These are phyloP conservation scores for Cladosporium austrohemisphaericum DNA, from an alignment of 2,329 filamentous ascomycete genomes.

Conservation along the genomic window DNA sequence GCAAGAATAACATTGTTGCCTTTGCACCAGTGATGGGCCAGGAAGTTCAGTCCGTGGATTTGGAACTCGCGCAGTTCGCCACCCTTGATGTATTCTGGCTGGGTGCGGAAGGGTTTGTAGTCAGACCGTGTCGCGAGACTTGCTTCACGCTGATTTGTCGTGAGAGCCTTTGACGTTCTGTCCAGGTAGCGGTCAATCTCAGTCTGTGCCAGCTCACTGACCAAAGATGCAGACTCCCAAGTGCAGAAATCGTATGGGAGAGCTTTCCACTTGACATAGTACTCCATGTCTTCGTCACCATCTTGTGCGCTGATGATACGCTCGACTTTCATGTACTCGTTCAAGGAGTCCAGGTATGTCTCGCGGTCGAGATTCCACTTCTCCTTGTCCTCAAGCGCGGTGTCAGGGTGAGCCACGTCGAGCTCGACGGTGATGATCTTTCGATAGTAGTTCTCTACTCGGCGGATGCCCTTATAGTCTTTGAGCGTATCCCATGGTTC, in stretches of 20 bases:
- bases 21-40: slow-evolving; percentile 93
- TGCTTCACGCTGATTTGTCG: slow-evolving; percentile 73
- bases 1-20: slow-evolving; percentile 94
- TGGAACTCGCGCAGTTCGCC: slow-evolving; percentile 91
- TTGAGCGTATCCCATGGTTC: slow-evolving; percentile 72
- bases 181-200: slow-evolving; percentile 91
- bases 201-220: slow-evolving; percentile 74
- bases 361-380: slow-evolving; percentile 95
- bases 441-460: slow-evolving; percentile 91
- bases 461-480: slow-evolving; percentile 77
- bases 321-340: slow-evolving; percentile 89
- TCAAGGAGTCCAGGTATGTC: slow-evolving; percentile 79
- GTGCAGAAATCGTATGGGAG: slow-evolving; percentile 91
- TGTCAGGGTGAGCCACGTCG: slow-evolving; percentile 67
- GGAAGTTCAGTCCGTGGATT: slow-evolving; percentile 87
- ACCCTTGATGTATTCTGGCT: slow-evolving; percentile 79
- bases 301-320: slow-evolving; percentile 81
- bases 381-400: slow-evolving; percentile 80
- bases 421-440: slow-evolving; percentile 79
- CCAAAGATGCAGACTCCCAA: slow-evolving; percentile 76
- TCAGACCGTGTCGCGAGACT: slow-evolving; percentile 70
- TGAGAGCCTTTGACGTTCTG: slow-evolving; percentile 73
- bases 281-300: slow-evolving; percentile 77
- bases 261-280: slow-evolving; percentile 85
- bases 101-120: slow-evolving; percentile 69